These are phyloP conservation scores for Piper betle DNA, from an alignment of 164 flowering plant species.

Conservation along the genomic window DNA sequence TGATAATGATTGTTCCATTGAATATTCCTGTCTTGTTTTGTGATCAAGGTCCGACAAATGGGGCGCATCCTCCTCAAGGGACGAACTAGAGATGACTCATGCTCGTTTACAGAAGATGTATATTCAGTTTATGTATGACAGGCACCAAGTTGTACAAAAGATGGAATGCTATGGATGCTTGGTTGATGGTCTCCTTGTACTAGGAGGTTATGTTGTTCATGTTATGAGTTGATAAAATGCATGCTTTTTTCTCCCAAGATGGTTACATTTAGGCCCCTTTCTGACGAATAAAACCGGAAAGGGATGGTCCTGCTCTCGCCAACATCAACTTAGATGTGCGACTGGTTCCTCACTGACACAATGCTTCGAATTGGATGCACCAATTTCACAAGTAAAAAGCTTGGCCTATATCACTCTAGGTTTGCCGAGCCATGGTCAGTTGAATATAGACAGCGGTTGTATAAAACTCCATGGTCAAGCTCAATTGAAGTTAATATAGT, in stretches of 20 bases:
- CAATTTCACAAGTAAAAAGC: constrained; percentile 15
- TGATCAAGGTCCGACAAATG: too few species aligned
- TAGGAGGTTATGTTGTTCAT: constrained; percentile 13
- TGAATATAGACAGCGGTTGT: constrained; percentile 8
- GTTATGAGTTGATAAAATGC: constrained; percentile 15
- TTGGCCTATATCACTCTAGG: constrained; percentile 16
- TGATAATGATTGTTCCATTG: too few species aligned
- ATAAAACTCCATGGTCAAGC: constrained; percentile 21
- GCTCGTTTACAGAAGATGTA: not conserved
- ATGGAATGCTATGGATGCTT: constrained; percentile 27
- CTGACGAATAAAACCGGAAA: constrained; percentile 4
- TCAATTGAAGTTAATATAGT: constrained; percentile 15
- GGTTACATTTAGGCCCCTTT: constrained; percentile 21
- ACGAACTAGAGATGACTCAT: too few species aligned
- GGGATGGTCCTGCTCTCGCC: constrained; percentile 3
- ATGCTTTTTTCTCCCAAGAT: constrained; percentile 15
- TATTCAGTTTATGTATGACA: constrained; percentile 16
- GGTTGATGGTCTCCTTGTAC: constrained; percentile 19
- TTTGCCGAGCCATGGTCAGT: constrained; percentile 13
- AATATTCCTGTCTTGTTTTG: too few species aligned
- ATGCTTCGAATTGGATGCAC: constrained; percentile 16
- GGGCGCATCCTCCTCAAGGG: too few species aligned
- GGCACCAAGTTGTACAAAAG: constrained; percentile 12
- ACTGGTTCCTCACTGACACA: constrained; percentile 9
- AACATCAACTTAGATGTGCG: constrained; percentile 16